phyloP scores from a whole-genome alignment of 1,139 yeast genomes.

The Saccharomycopsis crataegensis region DNA sequence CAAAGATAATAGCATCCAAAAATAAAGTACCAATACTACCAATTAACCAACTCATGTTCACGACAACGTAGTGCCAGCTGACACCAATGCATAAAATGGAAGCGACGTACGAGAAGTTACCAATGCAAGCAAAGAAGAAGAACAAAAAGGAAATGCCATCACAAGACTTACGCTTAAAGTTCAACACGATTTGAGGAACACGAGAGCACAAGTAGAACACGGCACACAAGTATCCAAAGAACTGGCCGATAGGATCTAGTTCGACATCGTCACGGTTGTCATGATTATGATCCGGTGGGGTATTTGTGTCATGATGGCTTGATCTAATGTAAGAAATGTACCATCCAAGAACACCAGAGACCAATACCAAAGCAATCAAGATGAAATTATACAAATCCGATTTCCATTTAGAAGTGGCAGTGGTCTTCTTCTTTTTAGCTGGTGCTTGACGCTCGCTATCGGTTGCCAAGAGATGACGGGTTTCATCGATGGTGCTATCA shows the following conservation, averaged over 20 bases:
- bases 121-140: conserved; percentile 87
- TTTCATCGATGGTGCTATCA: neutral
- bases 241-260: conserved; percentile 73
- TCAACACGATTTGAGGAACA: conserved; percentile 79
- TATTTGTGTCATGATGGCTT: conserved; percentile 23
- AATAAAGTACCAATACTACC: conserved; percentile 86
- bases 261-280: conserved; percentile 34
- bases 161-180: conserved; percentile 77
- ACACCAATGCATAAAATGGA: conserved; percentile 74
- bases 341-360: conserved; percentile 86
- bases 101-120: conserved; percentile 82
- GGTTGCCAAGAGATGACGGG: neutral
- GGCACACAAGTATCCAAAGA: conserved; percentile 91
- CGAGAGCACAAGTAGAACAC: conserved; percentile 78
- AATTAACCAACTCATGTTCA: conserved; percentile 87
- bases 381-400: conserved; percentile 42
- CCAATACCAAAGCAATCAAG: conserved; percentile 61
- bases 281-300: conserved; percentile 26
- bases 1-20: conserved; percentile 76
- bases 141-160: conserved; percentile 91
- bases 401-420: neutral
- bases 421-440: conserved; percentile 14
- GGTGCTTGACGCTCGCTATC: conserved; percentile 7
- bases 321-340: conserved; percentile 46
- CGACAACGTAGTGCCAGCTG: conserved; percentile 59